Evolutionary conservation across 352 stramenopile genomes (phyloP), one percentile per base, ranked within the genome.

Genomic region (Peronospora farinosa): DNA sequence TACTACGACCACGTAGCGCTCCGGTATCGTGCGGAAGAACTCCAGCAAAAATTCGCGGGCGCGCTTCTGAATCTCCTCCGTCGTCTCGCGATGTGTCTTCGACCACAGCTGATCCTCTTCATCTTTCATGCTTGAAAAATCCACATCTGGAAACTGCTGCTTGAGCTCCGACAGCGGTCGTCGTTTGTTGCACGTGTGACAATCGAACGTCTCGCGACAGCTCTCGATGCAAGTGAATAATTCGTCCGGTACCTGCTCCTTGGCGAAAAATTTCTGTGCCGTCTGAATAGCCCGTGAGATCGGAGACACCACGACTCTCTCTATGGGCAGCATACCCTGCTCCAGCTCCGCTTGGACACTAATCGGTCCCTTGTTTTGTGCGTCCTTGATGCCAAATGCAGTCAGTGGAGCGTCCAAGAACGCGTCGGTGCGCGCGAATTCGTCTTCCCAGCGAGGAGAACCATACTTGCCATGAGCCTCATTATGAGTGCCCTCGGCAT

Each of bases 401-500:
- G 80, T 91, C 42, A 91, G 55, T 0, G 74, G 67, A 0, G 77
- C 66, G 40, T 91, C 80, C 6, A 91, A 58, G 45, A 78, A 91
- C 32, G 39, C 46, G 8, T 80, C 71, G 2, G 69, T 73, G 38
- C 69, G 77, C 5, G 80, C 80, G 37, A 84, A 69, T 39, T 88
- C 75, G 40, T 69, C 63, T 28, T 88, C 76, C 80, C 80, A 91
- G 3, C 61, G 60, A 40, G 69, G 67, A 2, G 67, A 78, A 17
- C 80, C 80, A 30, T 76, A 69, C 48, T 82, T 77, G 7, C 54
- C 27, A 54, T 88, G 71, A 6, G 74, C 73, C 13, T 72, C 75
- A 48, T 91, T 91, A 65, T 91, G 80, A 7, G 60, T 75, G 13
- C 78, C 80, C 49, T 91, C 72, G 12, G 78, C 80, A 40, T 92